Conservation (phyloP, 768 basidiomycete genomes). For the Amanita polypyramis region DNA sequence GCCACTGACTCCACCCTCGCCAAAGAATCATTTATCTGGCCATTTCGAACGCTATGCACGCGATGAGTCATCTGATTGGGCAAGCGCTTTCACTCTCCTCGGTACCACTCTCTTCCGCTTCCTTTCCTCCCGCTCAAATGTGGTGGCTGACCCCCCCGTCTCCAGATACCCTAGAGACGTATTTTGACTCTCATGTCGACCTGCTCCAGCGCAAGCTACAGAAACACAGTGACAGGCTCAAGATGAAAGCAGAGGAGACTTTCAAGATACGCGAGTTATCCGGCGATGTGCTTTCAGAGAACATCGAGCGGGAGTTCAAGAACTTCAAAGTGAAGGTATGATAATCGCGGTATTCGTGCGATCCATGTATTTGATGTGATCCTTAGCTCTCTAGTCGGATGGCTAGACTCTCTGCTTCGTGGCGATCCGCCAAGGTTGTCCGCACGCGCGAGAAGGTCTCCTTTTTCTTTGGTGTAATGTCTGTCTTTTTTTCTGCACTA, state of each 20-base stretch:
- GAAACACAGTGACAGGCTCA: constrained; percentile 78
- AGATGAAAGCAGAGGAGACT: constrained; percentile 65
- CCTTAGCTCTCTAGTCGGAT: constrained; percentile 70
- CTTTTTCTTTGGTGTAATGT: constrained; percentile 93
- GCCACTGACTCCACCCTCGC: constrained; percentile 33
- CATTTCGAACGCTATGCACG: constrained; percentile 66
- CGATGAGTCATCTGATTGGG: constrained; percentile 69
- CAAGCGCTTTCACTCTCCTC: constrained; percentile 76
- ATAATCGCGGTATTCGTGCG: not conserved
- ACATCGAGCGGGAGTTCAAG: constrained; percentile 79
- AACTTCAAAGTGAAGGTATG: constrained; percentile 77
- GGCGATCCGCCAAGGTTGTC: constrained; percentile 89
- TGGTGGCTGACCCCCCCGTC: constrained; percentile 14
- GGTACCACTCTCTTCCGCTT: constrained; percentile 35
- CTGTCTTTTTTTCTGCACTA: constrained; percentile 72
- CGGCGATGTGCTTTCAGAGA: constrained; percentile 59
- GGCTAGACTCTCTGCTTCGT: constrained; percentile 65
- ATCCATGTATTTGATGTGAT: constrained; percentile 6
- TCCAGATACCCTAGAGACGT: constrained; percentile 88
- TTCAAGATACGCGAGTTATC: constrained; percentile 51
- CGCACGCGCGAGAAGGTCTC: constrained; percentile 77
- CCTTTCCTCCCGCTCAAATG: constrained; percentile 12
- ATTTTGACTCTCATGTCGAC: constrained; percentile 85
- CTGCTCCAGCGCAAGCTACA: constrained; percentile 75
- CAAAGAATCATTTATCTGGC: constrained; percentile 49